phyloP scores from a whole-genome alignment of 1,284 basidiomycete genomes.

The Ceratobasidium sp. region DNA sequence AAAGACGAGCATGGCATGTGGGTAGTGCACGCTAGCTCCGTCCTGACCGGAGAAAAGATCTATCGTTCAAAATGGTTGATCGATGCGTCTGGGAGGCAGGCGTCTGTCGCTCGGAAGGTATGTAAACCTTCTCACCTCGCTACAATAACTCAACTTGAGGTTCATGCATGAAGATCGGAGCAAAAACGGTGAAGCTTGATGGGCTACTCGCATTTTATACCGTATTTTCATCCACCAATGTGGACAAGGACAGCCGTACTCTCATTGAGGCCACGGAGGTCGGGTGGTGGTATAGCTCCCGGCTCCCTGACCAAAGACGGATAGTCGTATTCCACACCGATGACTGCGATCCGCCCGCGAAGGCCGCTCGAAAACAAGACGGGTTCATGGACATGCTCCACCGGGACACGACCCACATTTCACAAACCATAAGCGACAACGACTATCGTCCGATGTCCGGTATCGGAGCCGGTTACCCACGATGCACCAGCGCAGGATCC shows the following conservation, averaged over 20 bases:
- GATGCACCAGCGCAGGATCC: neutral
- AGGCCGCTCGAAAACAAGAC: conserved; percentile 51
- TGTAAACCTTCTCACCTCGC: neutral
- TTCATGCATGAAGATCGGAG: conserved; percentile 52
- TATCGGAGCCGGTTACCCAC: neutral
- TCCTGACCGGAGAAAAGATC: conserved; percentile 13
- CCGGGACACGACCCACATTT: neutral
- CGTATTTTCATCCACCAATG: conserved; percentile 50
- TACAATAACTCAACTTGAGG: neutral
- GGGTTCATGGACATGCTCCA: conserved; percentile 51
- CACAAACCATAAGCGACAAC: neutral
- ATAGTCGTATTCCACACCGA: conserved; percentile 56
- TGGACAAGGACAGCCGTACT: conserved; percentile 53
- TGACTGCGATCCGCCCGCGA: conserved; percentile 52
- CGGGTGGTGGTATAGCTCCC: conserved; percentile 57
- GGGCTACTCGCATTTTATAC: conserved; percentile 55
- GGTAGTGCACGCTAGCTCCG: conserved; percentile 17
- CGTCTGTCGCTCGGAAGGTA: conserved; percentile 55
- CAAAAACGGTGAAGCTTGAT: conserved; percentile 51
- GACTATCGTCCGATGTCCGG: neutral
- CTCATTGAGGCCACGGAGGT: conserved; percentile 55
- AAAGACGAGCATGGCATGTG: conserved; percentile 24
- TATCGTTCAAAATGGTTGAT: conserved; percentile 54
- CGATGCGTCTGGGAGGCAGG: conserved; percentile 56
- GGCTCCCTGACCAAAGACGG: conserved; percentile 52